Evolutionary conservation across 352 stramenopile genomes (phyloP), one percentile per base, ranked within the genome.

Genomic region (Chrysophaeum taylorii): DNA sequence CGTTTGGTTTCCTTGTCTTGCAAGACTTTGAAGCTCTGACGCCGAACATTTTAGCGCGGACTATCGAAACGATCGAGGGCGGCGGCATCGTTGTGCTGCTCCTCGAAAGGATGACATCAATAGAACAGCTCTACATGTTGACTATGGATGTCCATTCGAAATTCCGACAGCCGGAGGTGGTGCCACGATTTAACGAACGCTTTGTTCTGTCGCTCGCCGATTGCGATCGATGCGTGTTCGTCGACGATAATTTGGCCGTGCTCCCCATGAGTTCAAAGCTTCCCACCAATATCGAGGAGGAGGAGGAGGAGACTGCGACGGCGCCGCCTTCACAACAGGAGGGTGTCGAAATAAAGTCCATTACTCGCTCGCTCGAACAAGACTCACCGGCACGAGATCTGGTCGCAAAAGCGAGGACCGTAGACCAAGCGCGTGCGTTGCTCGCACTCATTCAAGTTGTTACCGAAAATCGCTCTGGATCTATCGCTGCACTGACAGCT

Each of bases 161-260:
- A 0, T 93, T 92, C 70, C 75, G 85, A 16, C 91, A 84, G 23
- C 85, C 91, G 62, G 91, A 97, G 77, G 84, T 98, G 1, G 89
- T 98, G 53, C 92, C 94, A 60, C 84, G 96, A 53, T 99, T 99
- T 78, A 99, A 99, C 81, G 95, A 99, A 83, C 89, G 96, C 69
- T 99, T 99, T 74, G 97, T 99, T 75, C 84, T 99, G 0, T 97
- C 90, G 42, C 83, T 99, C 41, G 87, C 84, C 0, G 90, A 92
- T 36, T 97, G 91, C 80, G 81, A 85, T 42, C 93, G 90, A 79
- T 98, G 94, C 80, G 84, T 99, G 45, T 93, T 99, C 39, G 90
- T 97, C 64, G 96, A 99, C 73, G 96, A 99, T 75, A 95, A 99
- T 80, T 85, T 99, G 69, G 99, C 99, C 81, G 93, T 99, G 64